A percentile compares a stretch with the other conserved stretches of the same genome.
These are phyloP conservation scores for Petunia secreta DNA, from an alignment of 257 asterid species.

Conservation along the genomic window DNA sequence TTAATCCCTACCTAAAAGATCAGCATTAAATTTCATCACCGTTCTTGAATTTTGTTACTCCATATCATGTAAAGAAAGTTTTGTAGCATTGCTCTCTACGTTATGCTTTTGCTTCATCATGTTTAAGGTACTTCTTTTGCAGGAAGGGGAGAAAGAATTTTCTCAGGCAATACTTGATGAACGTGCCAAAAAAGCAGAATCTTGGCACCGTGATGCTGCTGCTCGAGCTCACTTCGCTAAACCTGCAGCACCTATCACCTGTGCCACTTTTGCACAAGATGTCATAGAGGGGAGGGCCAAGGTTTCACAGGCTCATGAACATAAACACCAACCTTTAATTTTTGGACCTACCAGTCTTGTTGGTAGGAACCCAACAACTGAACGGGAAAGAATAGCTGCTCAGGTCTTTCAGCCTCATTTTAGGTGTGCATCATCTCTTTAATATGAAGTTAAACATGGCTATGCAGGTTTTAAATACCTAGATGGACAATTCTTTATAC, in stretches of 20 bases:
- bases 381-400: slow-evolving; percentile 87
- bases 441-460: neutral
- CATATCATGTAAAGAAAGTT: neutral
- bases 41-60: neutral
- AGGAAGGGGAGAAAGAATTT: slow-evolving; percentile 72
- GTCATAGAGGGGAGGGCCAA: slow-evolving; percentile 86
- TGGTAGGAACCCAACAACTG: slow-evolving; percentile 74
- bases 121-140: slow-evolving; percentile 16
- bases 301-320: slow-evolving; percentile 76
- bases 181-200: slow-evolving; percentile 82
- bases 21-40: neutral
- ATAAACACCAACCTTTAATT: slow-evolving; percentile 91
- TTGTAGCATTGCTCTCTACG: neutral
- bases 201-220: slow-evolving; percentile 90
- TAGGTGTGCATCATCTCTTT: slow-evolving; percentile 49
- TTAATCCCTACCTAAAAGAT: slow-evolving; percentile 9
- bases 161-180: slow-evolving; percentile 71
- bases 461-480: neutral
- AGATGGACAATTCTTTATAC: neutral
- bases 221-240: slow-evolving; percentile 61
- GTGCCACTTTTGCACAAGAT: slow-evolving; percentile 99
- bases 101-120: neutral
- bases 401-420: slow-evolving; percentile 94
- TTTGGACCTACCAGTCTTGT: slow-evolving; percentile 95
- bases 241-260: slow-evolving; percentile 87